Percentiles rank a stretch among this genome's conserved stretches.
phyloP scores from a whole-genome alignment of 768 basidiomycete genomes.

The Termitomyces sp. region DNA sequence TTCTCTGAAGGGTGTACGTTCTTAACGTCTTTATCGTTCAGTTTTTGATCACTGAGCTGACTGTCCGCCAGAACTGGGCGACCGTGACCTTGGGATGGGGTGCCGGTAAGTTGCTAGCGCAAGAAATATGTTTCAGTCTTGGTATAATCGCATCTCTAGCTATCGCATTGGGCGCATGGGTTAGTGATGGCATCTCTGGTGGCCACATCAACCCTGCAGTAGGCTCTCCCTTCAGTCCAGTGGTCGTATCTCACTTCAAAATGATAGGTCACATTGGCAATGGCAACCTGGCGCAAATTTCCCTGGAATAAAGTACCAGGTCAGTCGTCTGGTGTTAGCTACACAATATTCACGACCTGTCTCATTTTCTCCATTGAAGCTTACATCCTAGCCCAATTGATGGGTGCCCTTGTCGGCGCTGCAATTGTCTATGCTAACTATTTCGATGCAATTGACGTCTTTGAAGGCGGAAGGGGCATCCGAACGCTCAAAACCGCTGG shows the following conservation, averaged over 20 bases:
- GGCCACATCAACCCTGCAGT: slow-evolving; percentile 41
- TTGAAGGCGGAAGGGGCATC: slow-evolving; percentile 49
- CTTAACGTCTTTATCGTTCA: too few species aligned
- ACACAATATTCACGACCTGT: neutral
- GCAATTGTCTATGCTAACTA: slow-evolving; percentile 61
- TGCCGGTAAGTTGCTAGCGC: slow-evolving; percentile 21
- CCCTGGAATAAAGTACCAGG: slow-evolving; percentile 68
- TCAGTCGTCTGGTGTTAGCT: slow-evolving; percentile 7
- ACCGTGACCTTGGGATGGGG: slow-evolving; percentile 43
- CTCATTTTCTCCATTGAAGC: slow-evolving; percentile 11
- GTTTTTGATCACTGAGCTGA: neutral
- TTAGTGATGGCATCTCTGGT: slow-evolving; percentile 42
- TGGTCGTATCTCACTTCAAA: neutral
- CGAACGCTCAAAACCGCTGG: slow-evolving; percentile 53
- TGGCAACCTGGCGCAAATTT: slow-evolving; percentile 60
- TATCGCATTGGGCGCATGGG: slow-evolving; percentile 43
- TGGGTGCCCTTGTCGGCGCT: slow-evolving; percentile 60
- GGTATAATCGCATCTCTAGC: slow-evolving; percentile 18
- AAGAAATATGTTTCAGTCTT: neutral
- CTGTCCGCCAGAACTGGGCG: slow-evolving; percentile 28
- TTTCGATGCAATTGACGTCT: slow-evolving; percentile 59
- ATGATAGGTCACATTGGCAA: slow-evolving; percentile 51
- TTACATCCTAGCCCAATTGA: slow-evolving; percentile 57
- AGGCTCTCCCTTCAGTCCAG: neutral
- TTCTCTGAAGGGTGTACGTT: slow-evolving; percentile 41